Base-by-base conservation (phyloP, 23 red algal species). In the Gracilaria domingensis region DNA sequence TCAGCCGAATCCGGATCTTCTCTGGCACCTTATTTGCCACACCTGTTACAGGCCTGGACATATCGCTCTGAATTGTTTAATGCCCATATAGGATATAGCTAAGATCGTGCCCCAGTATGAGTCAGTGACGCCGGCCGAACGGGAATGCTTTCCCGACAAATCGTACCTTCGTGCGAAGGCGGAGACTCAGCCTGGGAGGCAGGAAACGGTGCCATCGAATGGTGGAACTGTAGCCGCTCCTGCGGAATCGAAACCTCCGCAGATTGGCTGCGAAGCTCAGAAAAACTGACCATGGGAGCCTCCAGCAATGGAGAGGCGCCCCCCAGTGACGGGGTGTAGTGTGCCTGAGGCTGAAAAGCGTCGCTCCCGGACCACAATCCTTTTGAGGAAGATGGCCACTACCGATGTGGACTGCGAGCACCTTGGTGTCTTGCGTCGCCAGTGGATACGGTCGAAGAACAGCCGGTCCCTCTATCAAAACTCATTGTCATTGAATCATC, bases 21-120 rank as follows among this genome's bases (percentile, higher is more conserved):
- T 49, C 32, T n/a, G 5, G 5, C 49, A 67, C 39, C 51, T 67
- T 29, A 85, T 85, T 38, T 85, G 55, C 24, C 81, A 85, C 48
- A 36, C 38, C 13, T 85, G 81, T 39, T 85, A 85, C 3, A 0
- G n/a, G n/a, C 55, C 3, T 17, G 81, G 81, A 17, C 62, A 85
- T 18, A 70, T 85, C 16, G 51, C 56, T 9, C 81, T 58, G 13
- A 36, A 67, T 4, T 85, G 81, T 20, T 28, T 57, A 20, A 39
- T 65, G 25, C 44, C 81, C 5, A 0, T 85, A 6, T 44, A 13
- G 42, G 51, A 70, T 11, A 60, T 37, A 0, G 38, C 55, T 8
- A 47, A 32, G 1, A 13, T 70, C n/a, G 16, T 69, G 36, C 18
- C 25, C 28, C 55, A 67, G 11, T 67, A 61, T 57, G 81, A 85